Conservation (phyloP, 1,284 basidiomycete species). For the Anthracocystis walkeri region DNA sequence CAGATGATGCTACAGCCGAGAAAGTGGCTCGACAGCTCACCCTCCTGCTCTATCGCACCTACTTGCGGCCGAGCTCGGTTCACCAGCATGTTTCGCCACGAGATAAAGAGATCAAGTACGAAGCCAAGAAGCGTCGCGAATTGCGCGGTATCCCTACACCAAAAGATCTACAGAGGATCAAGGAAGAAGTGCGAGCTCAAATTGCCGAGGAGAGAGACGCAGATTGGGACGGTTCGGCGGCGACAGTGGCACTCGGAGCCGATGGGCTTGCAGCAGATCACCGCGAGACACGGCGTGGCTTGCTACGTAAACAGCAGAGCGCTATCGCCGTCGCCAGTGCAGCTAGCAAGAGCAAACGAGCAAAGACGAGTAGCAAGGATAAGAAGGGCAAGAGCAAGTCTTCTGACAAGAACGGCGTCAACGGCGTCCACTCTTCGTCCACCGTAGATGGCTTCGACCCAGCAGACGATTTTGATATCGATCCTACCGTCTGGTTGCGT, state of each 20-base stretch:
- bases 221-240: slow-evolving; percentile 52
- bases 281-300: slow-evolving; percentile 48
- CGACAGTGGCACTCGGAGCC: slow-evolving; percentile 23
- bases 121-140: slow-evolving; percentile 52
- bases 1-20: slow-evolving; percentile 15
- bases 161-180: slow-evolving; percentile 68
- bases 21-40: slow-evolving; percentile 35
- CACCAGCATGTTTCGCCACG: slow-evolving; percentile 69
- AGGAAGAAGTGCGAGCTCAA: slow-evolving; percentile 59
- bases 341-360: slow-evolving; percentile 42
- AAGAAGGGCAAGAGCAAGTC: slow-evolving; percentile 40
- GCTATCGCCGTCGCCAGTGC: slow-evolving; percentile 39
- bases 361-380: slow-evolving; percentile 36
- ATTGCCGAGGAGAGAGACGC: slow-evolving; percentile 68
- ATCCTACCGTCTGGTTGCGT: slow-evolving; percentile 77
- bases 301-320: slow-evolving; percentile 45
- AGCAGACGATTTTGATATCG: slow-evolving; percentile 51
- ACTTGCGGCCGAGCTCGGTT: slow-evolving; percentile 60
- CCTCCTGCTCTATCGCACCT: slow-evolving; percentile 52
- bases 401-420: slow-evolving; percentile 36
- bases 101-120: slow-evolving; percentile 66
- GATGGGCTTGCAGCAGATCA: slow-evolving; percentile 36
- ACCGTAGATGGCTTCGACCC: slow-evolving; percentile 37
- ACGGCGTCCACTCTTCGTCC: slow-evolving; percentile 22
- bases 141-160: slow-evolving; percentile 69